A percentile compares a stretch with the other conserved stretches of the same genome.
Conservation (phyloP, 768 basidiomycete species). For the Rhodotorula kratochvilovae region DNA sequence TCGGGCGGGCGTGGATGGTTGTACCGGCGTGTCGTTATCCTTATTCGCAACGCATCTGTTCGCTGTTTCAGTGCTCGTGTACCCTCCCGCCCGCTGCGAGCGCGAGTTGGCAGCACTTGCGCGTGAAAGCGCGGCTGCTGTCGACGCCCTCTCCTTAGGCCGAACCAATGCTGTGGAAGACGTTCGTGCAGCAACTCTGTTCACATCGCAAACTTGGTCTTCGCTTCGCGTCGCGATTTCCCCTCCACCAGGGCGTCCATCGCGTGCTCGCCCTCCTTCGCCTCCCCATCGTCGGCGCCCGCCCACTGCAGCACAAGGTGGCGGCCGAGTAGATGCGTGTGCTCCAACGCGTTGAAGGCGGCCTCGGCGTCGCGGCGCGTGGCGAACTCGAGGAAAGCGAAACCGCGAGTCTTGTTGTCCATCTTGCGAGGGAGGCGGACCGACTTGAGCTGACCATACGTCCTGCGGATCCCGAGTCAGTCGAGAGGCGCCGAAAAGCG, state of each 20-base stretch:
- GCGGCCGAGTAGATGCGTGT: slow-evolving; percentile 91
- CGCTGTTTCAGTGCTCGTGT: neutral
- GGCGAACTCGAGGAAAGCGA: slow-evolving; percentile 93
- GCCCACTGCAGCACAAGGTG: slow-evolving; percentile 93
- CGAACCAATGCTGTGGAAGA: too few relatives aligned
- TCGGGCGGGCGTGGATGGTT: too few relatives aligned
- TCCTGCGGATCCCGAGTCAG: slow-evolving; percentile 51
- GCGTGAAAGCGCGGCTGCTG: too few relatives aligned
- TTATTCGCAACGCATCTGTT: neutral
- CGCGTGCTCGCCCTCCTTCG: slow-evolving; percentile 52
- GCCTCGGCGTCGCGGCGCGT: slow-evolving; percentile 83
- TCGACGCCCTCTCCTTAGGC: too few relatives aligned
- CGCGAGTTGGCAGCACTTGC: too few relatives aligned
- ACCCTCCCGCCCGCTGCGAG: too few relatives aligned
- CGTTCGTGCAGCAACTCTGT: too few relatives aligned
- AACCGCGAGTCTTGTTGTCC: slow-evolving; percentile 80
- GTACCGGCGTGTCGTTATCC: neutral
- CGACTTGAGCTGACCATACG: slow-evolving; percentile 89
- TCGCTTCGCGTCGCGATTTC: neutral
- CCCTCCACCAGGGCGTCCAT: neutral
- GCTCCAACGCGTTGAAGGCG: slow-evolving; percentile 76
- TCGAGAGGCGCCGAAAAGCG: neutral
- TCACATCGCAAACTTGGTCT: neutral
- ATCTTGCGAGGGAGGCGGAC: slow-evolving; percentile 89
- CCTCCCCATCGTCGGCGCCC: slow-evolving; percentile 61